Percentiles rank a stretch among this genome's conserved stretches.
phyloP scores from a whole-genome alignment of 768 basidiomycete species.

The Auricularia cornea region DNA sequence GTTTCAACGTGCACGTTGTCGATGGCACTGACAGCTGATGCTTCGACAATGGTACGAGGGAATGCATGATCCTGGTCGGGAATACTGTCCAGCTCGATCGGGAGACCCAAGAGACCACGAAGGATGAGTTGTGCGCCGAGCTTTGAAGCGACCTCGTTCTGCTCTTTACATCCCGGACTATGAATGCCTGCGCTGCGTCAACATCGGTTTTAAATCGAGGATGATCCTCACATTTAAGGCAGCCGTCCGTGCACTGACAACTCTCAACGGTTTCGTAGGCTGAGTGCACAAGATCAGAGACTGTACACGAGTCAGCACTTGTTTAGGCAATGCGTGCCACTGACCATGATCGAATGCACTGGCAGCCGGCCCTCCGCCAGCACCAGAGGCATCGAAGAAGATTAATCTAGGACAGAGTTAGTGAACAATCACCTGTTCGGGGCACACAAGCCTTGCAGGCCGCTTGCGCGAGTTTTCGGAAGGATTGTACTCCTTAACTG shows the following conservation, averaged over 20 bases:
- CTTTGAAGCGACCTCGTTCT: constrained; percentile 68
- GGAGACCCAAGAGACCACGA: constrained; percentile 44
- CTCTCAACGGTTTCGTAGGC: constrained; percentile 48
- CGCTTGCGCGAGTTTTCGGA: constrained; percentile 49
- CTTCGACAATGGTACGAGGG: constrained; percentile 8
- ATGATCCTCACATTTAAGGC: constrained; percentile 48
- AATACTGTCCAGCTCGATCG: constrained; percentile 31
- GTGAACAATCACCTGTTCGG: neutral
- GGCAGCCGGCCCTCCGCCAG: constrained; percentile 60
- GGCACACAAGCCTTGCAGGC: constrained; percentile 47
- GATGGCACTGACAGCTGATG: constrained; percentile 5
- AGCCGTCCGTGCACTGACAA: constrained; percentile 66
- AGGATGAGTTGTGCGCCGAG: constrained; percentile 63
- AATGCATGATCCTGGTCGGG: constrained; percentile 11
- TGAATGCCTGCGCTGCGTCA: constrained; percentile 45
- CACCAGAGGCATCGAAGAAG: constrained; percentile 68
- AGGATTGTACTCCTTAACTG: constrained; percentile 62
- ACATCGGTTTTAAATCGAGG: too few relatives aligned
- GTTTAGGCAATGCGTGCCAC: constrained; percentile 12
- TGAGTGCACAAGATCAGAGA: constrained; percentile 45
- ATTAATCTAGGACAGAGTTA: constrained; percentile 45
- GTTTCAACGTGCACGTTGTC: neutral
- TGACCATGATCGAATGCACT: constrained; percentile 79
- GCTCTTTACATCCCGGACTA: constrained; percentile 57
- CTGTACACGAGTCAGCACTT: constrained; percentile 27